Evolutionary conservation across 1,139 yeast species (phyloP).

Genomic region (Saccharomycopsis crataegensis): DNA sequence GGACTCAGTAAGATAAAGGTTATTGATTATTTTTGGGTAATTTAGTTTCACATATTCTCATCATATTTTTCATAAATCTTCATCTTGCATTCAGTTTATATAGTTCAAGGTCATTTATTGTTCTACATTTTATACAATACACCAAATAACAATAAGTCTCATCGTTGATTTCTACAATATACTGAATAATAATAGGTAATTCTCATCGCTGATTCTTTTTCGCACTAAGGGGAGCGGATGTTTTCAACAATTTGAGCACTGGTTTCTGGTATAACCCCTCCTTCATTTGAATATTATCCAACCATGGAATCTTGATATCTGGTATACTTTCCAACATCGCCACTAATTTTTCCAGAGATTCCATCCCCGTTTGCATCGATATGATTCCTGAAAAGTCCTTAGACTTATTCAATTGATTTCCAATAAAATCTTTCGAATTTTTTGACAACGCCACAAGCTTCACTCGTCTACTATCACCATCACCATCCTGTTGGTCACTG

Average conservation of each 20-base stretch:
- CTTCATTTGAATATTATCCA: conserved; percentile 25
- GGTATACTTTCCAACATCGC: conserved; percentile 30
- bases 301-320: conserved; percentile 41
- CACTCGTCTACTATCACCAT: conserved; percentile 28
- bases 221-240: conserved; percentile 31
- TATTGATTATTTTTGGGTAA: too few species aligned
- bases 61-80: too few species aligned
- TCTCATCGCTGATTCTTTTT: conserved; percentile 16
- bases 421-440: conserved; percentile 24
- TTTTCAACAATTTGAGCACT: conserved; percentile 32
- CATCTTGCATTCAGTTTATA: too few species aligned
- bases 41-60: too few species aligned
- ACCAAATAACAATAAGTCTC: conserved; percentile 16
- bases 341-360: conserved; percentile 30
- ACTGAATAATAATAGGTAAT: too few species aligned
- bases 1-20: too few species aligned
- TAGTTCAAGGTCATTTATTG: too few species aligned
- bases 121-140: too few species aligned
- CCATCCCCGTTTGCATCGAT: conserved; percentile 19
- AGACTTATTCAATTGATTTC: not conserved
- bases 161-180: conserved; percentile 5
- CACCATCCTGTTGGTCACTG: not conserved
- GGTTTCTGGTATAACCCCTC: conserved; percentile 29
- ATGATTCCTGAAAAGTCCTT: conserved; percentile 19
- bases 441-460: conserved; percentile 50